Conservation (phyloP, 495 filamentous ascomycete species). For the Hyaloscypha bicolor region DNA sequence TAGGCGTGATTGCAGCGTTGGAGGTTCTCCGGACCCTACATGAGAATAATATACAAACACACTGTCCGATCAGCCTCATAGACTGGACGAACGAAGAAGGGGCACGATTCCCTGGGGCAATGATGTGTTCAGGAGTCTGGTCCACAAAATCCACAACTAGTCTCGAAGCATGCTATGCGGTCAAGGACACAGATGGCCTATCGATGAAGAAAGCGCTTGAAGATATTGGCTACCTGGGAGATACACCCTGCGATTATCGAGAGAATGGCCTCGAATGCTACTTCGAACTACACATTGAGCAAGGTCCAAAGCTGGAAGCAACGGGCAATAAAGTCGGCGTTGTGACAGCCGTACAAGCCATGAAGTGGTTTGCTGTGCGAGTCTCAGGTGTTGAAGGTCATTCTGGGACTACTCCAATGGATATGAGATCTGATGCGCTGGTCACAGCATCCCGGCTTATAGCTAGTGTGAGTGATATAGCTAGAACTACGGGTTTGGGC, state of each 20-base stretch:
- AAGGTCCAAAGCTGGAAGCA: slow-evolving; percentile 69
- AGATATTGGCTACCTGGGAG: slow-evolving; percentile 69
- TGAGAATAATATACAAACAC: slow-evolving; percentile 67
- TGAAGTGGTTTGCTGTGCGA: slow-evolving; percentile 70
- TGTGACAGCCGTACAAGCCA: slow-evolving; percentile 70
- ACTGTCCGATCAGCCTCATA: slow-evolving; percentile 69
- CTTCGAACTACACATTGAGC: slow-evolving; percentile 84
- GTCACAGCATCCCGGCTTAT: slow-evolving; percentile 70
- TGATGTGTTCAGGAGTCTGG: slow-evolving; percentile 78
- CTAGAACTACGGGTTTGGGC: slow-evolving; percentile 38
- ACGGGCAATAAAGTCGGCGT: slow-evolving; percentile 67
- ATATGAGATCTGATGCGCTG: slow-evolving; percentile 60
- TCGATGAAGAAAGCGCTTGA: slow-evolving; percentile 69
- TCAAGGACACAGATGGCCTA: slow-evolving; percentile 40
- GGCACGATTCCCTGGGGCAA: slow-evolving; percentile 76
- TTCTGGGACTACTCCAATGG: slow-evolving; percentile 72
- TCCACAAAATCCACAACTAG: slow-evolving; percentile 56
- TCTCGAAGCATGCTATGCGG: slow-evolving; percentile 60
- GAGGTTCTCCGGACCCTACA: slow-evolving; percentile 68
- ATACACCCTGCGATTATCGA: slow-evolving; percentile 55
- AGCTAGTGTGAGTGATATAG: slow-evolving; percentile 49
- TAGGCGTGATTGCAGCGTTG: slow-evolving; percentile 70
- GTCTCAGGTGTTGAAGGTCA: slow-evolving; percentile 68
- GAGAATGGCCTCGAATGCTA: slow-evolving; percentile 72
- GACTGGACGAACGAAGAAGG: slow-evolving; percentile 83